Conservation (phyloP, 2,329 filamentous ascomycete species). For the Graphiopsis chlorocephala region DNA sequence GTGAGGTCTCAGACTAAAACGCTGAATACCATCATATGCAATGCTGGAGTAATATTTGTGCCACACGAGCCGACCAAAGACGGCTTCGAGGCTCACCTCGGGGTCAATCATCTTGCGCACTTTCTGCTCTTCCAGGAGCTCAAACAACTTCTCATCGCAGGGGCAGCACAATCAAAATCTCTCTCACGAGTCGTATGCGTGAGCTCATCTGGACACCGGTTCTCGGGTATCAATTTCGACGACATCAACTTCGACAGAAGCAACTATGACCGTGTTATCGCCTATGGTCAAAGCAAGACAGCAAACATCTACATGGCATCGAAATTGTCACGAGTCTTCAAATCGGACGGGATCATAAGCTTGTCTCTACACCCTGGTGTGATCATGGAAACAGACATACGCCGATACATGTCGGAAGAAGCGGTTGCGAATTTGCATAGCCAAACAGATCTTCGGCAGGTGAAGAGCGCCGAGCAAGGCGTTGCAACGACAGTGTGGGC, state of each 20-base stretch:
- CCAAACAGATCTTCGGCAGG: not conserved
- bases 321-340: slow-evolving; percentile 51
- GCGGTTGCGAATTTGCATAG: not conserved
- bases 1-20: not conserved
- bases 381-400: slow-evolving; percentile 1
- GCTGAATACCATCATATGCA: slow-evolving; percentile 25
- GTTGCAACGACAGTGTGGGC: slow-evolving; percentile 50
- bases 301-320: slow-evolving; percentile 55
- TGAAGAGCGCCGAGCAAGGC: slow-evolving; percentile 40
- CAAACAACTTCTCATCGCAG: slow-evolving; percentile 42
- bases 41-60: slow-evolving; percentile 21
- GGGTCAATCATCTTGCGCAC: slow-evolving; percentile 52
- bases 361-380: slow-evolving; percentile 42
- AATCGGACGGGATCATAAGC: slow-evolving; percentile 42
- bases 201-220: slow-evolving; percentile 43
- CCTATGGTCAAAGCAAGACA: slow-evolving; percentile 52
- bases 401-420: not conserved
- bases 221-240: slow-evolving; percentile 26
- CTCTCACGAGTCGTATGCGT: slow-evolving; percentile 41
- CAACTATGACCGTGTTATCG: slow-evolving; percentile 23
- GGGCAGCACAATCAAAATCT: slow-evolving; percentile 21
- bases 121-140: slow-evolving; percentile 55
- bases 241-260: slow-evolving; percentile 32
- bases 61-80: slow-evolving; percentile 33
- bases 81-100: slow-evolving; percentile 53